phyloP scores from a whole-genome alignment of 305 asterid species.

The Solanum hybrid region DNA sequence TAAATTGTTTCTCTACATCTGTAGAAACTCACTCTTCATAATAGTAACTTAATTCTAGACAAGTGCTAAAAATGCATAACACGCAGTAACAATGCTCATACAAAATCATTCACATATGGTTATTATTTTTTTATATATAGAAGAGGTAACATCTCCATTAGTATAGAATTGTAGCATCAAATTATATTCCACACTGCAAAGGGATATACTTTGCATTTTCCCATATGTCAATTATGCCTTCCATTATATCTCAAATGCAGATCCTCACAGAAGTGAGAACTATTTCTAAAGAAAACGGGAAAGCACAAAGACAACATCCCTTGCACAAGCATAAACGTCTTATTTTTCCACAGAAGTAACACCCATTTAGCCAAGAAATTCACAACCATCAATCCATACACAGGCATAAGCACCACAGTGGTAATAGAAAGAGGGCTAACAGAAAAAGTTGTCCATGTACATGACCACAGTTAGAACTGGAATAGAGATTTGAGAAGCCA shows the following conservation, averaged over 20 bases:
- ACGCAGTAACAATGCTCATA: no score
- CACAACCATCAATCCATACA: not conserved
- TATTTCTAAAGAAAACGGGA: not conserved
- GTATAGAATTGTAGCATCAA: not conserved
- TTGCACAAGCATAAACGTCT: not conserved
- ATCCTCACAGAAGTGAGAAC: not conserved
- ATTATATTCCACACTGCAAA: not conserved
- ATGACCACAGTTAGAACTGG: slow-evolving; percentile 23
- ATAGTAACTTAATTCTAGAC: not conserved
- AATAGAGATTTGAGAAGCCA: slow-evolving; percentile 12
- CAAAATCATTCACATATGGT: not conserved
- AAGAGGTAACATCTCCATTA: not conserved
- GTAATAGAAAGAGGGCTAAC: slow-evolving; percentile 1
- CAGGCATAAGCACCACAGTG: slow-evolving; percentile 9
- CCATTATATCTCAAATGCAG: not conserved
- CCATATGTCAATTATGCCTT: not conserved
- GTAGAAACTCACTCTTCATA: not conserved
- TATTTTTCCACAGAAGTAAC: not conserved
- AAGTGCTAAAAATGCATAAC: not conserved
- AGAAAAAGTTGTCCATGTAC: slow-evolving; percentile 22
- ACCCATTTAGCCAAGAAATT: not conserved
- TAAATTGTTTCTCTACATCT: not conserved
- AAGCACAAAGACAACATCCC: not conserved
- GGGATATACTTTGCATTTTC: not conserved
- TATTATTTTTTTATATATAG: not conserved